Conservation (phyloP, 2,329 filamentous ascomycete genomes). For the Neocatenulostroma microsporum region DNA sequence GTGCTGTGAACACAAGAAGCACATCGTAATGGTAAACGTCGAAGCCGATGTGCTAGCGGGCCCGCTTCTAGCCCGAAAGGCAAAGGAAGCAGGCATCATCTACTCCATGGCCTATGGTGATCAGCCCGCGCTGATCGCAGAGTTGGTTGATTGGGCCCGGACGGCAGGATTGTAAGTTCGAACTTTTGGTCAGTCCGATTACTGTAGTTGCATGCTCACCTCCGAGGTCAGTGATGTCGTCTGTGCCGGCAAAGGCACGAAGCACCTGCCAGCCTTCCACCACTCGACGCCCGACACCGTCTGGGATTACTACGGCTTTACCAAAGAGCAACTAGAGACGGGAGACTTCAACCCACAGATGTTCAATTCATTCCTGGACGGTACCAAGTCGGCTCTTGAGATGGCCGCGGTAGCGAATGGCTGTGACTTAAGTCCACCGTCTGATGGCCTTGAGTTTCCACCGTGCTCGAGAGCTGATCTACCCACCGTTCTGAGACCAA, state of each 20-base stretch:
- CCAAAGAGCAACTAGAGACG: conserved; percentile 36
- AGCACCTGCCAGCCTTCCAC: conserved; percentile 41
- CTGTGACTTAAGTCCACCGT: conserved; percentile 36
- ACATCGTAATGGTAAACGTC: conserved; percentile 44
- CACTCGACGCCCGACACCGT: conserved; percentile 42
- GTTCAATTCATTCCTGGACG: conserved; percentile 44
- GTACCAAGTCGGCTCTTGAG: conserved; percentile 42
- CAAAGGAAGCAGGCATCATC: conserved; percentile 40
- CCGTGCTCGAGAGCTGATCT: conserved; percentile 39
- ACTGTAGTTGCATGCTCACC: no score
- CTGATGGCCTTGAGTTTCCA: conserved; percentile 37
- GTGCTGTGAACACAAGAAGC: conserved; percentile 43
- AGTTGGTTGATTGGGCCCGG: conserved; percentile 39
- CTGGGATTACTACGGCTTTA: conserved; percentile 42
- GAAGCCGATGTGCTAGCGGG: conserved; percentile 41
- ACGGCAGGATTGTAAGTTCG: conserved; percentile 40
- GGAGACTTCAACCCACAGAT: conserved; percentile 43
- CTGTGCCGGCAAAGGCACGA: conserved; percentile 41
- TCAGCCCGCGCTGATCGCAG: conserved; percentile 39
- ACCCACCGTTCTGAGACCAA: conserved; percentile 35
- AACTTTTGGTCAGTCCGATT: no score
- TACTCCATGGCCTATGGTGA: conserved; percentile 44
- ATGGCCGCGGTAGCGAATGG: conserved; percentile 44
- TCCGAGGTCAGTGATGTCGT: no score
- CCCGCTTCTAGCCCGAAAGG: conserved; percentile 35